Evolutionary conservation across 495 filamentous ascomycete species (phyloP).

Genomic region (Penicillium steckii): DNA sequence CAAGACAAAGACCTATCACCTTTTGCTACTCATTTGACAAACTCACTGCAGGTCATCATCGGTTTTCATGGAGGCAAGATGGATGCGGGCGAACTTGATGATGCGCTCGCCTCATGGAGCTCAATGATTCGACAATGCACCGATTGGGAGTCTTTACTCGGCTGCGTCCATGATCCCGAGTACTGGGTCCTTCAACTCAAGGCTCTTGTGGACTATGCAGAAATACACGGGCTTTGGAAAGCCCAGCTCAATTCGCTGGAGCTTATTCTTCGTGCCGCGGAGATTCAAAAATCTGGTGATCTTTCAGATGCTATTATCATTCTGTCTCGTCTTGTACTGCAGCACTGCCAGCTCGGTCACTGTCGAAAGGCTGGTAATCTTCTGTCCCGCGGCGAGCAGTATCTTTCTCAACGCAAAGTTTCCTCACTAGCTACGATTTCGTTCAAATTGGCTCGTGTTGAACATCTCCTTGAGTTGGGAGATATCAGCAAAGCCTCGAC

Average conservation of each 20-base stretch:
- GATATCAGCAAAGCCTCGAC: slow-evolving; percentile 54
- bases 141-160: slow-evolving; percentile 50
- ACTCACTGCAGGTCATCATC: slow-evolving; percentile 51
- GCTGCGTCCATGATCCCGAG: slow-evolving; percentile 59
- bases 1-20: slow-evolving; percentile 53
- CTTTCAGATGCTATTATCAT: slow-evolving; percentile 54
- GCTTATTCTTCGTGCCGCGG: slow-evolving; percentile 55
- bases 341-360: slow-evolving; percentile 76
- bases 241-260: slow-evolving; percentile 47
- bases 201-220: slow-evolving; percentile 71
- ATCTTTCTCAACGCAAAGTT: slow-evolving; percentile 36
- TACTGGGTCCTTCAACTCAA: slow-evolving; percentile 62
- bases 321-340: slow-evolving; percentile 60
- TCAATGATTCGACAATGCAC: slow-evolving; percentile 37
- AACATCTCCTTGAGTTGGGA: slow-evolving; percentile 70
- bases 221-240: slow-evolving; percentile 66
- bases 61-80: slow-evolving; percentile 54
- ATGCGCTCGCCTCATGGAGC: slow-evolving; percentile 38
- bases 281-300: slow-evolving; percentile 48
- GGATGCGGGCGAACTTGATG: slow-evolving; percentile 45
- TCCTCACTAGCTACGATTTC: slow-evolving; percentile 46
- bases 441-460: slow-evolving; percentile 69
- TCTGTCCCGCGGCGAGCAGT: slow-evolving; percentile 57
- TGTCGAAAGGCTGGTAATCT: slow-evolving; percentile 68
- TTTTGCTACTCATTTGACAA: slow-evolving; percentile 58